phyloP scores from a whole-genome alignment of 371 early-diverging fungal genomes.

The Apophysomyces variabilis region DNA sequence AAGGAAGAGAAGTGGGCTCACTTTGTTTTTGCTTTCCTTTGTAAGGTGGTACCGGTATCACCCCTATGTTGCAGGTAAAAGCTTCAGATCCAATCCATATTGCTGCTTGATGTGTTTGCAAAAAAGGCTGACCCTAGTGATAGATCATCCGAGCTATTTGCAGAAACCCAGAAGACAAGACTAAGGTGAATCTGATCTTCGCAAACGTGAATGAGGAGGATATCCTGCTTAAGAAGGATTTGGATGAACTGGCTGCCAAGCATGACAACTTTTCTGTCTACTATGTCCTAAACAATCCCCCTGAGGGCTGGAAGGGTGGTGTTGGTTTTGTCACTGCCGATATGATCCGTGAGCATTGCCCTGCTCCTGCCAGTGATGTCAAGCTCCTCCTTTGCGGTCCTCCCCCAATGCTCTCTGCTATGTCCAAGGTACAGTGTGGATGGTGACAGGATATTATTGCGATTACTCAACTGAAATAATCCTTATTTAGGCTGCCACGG shows the following conservation, averaged over 20 bases:
- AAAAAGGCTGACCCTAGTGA: neutral
- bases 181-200: slow-evolving; percentile 83
- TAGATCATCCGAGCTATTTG: slow-evolving; percentile 83
- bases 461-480: neutral
- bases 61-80: slow-evolving; percentile 89
- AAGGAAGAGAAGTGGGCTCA: neutral
- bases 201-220: slow-evolving; percentile 93
- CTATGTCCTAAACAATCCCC: slow-evolving; percentile 88
- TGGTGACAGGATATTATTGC: slow-evolving; percentile 22
- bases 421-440: slow-evolving; percentile 57
- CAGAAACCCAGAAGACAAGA: slow-evolving; percentile 85
- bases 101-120: neutral
- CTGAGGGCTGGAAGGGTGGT: slow-evolving; percentile 84
- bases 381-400: slow-evolving; percentile 96
- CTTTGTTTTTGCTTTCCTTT: neutral
- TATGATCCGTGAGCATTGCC: slow-evolving; percentile 78
- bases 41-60: slow-evolving; percentile 83
- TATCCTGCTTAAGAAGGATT: slow-evolving; percentile 85
- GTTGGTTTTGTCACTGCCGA: slow-evolving; percentile 86
- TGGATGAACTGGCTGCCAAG: slow-evolving; percentile 76
- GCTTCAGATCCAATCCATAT: neutral
- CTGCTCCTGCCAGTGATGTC: slow-evolving; percentile 77
- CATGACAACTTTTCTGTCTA: slow-evolving; percentile 83
- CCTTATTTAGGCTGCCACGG: slow-evolving; percentile 46
- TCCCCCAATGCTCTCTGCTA: slow-evolving; percentile 91